These are phyloP conservation scores for Euphorbia celastroides DNA, from an alignment of 441 rosid species.

Conservation along the genomic window DNA sequence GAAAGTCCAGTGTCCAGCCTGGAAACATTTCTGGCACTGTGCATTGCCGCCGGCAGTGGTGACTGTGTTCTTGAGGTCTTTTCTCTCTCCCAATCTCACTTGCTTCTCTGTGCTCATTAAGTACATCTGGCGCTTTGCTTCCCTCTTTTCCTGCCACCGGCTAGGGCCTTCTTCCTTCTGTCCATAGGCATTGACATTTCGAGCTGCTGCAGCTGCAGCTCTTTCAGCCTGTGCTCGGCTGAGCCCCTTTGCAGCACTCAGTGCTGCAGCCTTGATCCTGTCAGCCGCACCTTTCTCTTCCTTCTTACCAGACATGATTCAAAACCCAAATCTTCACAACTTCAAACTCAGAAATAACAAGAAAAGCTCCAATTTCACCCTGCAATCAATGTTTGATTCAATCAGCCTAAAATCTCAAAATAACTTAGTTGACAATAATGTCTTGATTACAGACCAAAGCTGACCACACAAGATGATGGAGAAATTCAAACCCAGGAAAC, in stretches of 20 bases:
- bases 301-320: constrained; percentile 62
- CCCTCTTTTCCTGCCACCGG: constrained; percentile 97
- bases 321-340: constrained; percentile 1
- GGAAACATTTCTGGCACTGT: constrained; percentile 91
- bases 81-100: constrained; percentile 83
- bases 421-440: background rate
- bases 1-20: constrained; percentile 87
- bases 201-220: constrained; percentile 86
- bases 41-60: constrained; percentile 41
- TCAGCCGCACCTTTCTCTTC: constrained; percentile 89
- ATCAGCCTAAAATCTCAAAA: background rate
- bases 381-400: background rate
- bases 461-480: background rate
- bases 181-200: constrained; percentile 94
- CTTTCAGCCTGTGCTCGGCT: constrained; percentile 98
- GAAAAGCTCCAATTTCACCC: background rate
- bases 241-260: constrained; percentile 79
- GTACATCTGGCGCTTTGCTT: constrained; percentile 95
- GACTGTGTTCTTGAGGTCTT: constrained; percentile 54
- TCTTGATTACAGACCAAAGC: background rate
- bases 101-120: constrained; percentile 97
- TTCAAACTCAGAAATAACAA: background rate
- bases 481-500: background rate
- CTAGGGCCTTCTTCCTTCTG: constrained; percentile 99
- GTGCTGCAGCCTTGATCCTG: constrained; percentile 82